These are phyloP conservation scores for Tilletia caries DNA, from an alignment of 1,284 basidiomycete genomes.

Conservation along the genomic window DNA sequence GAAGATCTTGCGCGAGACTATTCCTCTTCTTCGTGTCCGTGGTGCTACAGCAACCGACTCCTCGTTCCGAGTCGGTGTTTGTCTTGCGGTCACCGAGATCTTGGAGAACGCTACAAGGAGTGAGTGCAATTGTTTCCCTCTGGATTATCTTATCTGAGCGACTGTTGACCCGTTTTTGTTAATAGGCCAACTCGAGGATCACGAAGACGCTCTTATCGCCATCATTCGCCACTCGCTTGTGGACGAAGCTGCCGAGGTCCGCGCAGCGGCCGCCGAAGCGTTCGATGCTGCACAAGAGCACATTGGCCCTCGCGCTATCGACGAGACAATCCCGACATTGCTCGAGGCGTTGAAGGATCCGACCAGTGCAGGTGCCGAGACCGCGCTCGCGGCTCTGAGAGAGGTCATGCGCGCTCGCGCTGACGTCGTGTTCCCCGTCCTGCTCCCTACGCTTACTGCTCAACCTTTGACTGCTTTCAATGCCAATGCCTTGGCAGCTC, in stretches of 20 bases:
- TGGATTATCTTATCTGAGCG: not conserved
- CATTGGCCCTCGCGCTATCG: constrained; percentile 84
- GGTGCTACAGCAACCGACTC: constrained; percentile 65
- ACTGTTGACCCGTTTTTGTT: too few relatives aligned
- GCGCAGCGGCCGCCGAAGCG: constrained; percentile 83
- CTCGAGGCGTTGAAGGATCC: constrained; percentile 74
- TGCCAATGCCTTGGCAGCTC: constrained; percentile 80
- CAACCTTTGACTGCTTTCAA: constrained; percentile 93
- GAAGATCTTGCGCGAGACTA: constrained; percentile 78
- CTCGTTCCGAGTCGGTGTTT: constrained; percentile 80
- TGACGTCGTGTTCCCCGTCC: constrained; percentile 88
- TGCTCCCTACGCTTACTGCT: constrained; percentile 87
- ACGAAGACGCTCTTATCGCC: constrained; percentile 83
- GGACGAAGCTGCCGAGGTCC: constrained; percentile 81
- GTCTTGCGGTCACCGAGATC: constrained; percentile 79
- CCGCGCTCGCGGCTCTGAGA: constrained; percentile 81
- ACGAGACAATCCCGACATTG: constrained; percentile 92
- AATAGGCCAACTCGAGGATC: constrained; percentile 73
- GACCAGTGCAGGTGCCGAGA: constrained; percentile 64
- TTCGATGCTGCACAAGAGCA: constrained; percentile 91
- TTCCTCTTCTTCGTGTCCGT: constrained; percentile 71
- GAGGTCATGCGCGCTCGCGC: constrained; percentile 64
- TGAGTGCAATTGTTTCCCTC: not conserved
- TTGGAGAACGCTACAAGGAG: constrained; percentile 79
- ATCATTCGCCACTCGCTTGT: constrained; percentile 80